phyloP scores from a whole-genome alignment of 371 early-diverging fungal genomes.

The Homolaphlyctis polyrhiza region DNA sequence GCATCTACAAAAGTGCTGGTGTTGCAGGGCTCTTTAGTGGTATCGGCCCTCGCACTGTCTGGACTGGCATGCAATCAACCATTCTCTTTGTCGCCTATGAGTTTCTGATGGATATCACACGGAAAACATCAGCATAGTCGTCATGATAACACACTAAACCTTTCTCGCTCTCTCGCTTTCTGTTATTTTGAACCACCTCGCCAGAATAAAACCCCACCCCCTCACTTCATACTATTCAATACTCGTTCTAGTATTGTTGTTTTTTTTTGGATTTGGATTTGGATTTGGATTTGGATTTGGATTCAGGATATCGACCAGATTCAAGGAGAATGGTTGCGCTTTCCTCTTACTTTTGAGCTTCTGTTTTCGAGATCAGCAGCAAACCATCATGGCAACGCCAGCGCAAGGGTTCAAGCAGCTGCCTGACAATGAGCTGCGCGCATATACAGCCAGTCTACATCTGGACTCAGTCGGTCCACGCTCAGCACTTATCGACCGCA shows the following conservation, averaged over 20 bases:
- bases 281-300: not conserved
- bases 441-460: slow-evolving; percentile 10
- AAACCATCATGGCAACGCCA: too few relatives aligned
- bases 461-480: slow-evolving; percentile 19
- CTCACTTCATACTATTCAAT: too few relatives aligned
- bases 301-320: too few relatives aligned
- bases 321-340: too few relatives aligned
- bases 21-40: slow-evolving; percentile 31
- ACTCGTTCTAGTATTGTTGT: not conserved
- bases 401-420: slow-evolving; percentile 2
- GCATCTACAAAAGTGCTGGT: slow-evolving; percentile 21
- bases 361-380: too few relatives aligned
- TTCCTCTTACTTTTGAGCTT: too few relatives aligned
- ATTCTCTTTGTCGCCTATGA: slow-evolving; percentile 28
- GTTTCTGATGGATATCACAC: not conserved
- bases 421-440: slow-evolving; percentile 8
- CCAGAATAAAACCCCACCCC: too few relatives aligned
- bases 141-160: too few relatives aligned
- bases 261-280: not conserved
- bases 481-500: slow-evolving; percentile 13
- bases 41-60: slow-evolving; percentile 21
- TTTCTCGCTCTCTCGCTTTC: too few relatives aligned
- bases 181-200: too few relatives aligned
- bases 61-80: slow-evolving; percentile 30
- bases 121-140: too few relatives aligned